Base-by-base conservation (phyloP, 2,329 filamentous ascomycete genomes). In the Alternaria tenuissima region DNA sequence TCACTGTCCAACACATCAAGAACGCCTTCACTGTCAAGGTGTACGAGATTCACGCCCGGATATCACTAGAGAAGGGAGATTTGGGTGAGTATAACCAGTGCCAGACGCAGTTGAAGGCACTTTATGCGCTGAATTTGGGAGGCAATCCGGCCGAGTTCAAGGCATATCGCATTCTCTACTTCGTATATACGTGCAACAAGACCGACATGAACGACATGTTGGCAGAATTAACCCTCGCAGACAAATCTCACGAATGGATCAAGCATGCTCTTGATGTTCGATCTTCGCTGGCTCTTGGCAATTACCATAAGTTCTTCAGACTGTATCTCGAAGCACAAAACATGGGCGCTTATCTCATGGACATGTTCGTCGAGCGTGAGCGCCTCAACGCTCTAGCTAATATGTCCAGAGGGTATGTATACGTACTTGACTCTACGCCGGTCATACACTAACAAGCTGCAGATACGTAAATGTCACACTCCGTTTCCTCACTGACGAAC, bases 41-140 rank as follows among this genome's bases (percentile, higher is more conserved):
- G 48, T 99, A 99, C 81, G 95, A 99, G 82, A 96, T 94, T 63
- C 95, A 99, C 82, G 95, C 94, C 66, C 90, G 95, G 62, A 98
- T 99, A 81, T 95, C 95, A 69, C 85, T 99, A 81, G 94, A 99
- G 82, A 97, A 96, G 87, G 93, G 92, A 82, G 95, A 99, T 85
- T 88, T 98, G 84, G 94, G 95, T 99, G 95, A 99, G 95, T 99
- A 99, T 95, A 99, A 99, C 85, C 95, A 99, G 87, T 99, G 95
- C 82, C 95, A 99, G 85, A 98, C 95, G 75, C 95, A 99, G 83
- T 86, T 99, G 77, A 92, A 93, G 80, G 93, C 91, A 68, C 84
- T 99, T 74, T 98, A 99, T 82, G 88, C 88, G 79, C 88, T 92
- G 82, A 91, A 92, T 69, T 84, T 97, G 78, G 92, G 92, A 76